Evolutionary conservation across 805 yeast species (phyloP), one percentile per base, ranked within the genome.

Genomic region (Schizosaccharomyces lindneri): DNA sequence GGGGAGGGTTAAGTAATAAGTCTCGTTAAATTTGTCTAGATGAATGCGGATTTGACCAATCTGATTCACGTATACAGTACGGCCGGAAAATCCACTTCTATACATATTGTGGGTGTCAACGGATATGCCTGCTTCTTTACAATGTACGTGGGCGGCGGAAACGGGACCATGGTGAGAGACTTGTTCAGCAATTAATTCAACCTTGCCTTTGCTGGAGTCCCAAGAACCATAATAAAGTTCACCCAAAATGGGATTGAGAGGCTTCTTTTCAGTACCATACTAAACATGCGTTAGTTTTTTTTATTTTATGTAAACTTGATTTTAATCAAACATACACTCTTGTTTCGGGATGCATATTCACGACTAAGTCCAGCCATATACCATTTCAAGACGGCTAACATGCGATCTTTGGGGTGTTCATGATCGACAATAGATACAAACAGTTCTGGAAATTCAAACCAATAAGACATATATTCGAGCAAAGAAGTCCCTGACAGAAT

Each of bases 81-180:
- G 78, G 13, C 69, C 65, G 29, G 89, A 78, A 73, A 93, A 83
- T 24, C 86, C 80, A 32, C 97, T 89, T 72, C 81, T 85, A 68
- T 89, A 80, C 48, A 90, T 90, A 69, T 86, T 89, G 74, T 87
- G 89, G 62, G 97, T 98, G 71, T 89, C 85, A 64, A 88, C 75
- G 48, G 75, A 73, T 32, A 84, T 83, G 46, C 82, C 78, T 70
- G 83, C 78, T 67, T 81, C 79, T 64, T 82, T 85, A 70, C 88
- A 87, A 68, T 79, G 74, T 62, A 93, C 79, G 51, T 88, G 80
- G 70, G 87, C 93, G 5, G 90, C 97, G 19, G 97, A 89, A 43
- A 85, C 83, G 31, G 98, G 97, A 19, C 98, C 97, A 72, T 93
- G 98, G 73, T 93, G 98, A 64, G 89, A 82, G 13, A 93, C 97